Evolutionary conservation across 441 rosid genomes (phyloP), one percentile per base, ranked within the genome.

Genomic region (Gossypium lobatum): DNA sequence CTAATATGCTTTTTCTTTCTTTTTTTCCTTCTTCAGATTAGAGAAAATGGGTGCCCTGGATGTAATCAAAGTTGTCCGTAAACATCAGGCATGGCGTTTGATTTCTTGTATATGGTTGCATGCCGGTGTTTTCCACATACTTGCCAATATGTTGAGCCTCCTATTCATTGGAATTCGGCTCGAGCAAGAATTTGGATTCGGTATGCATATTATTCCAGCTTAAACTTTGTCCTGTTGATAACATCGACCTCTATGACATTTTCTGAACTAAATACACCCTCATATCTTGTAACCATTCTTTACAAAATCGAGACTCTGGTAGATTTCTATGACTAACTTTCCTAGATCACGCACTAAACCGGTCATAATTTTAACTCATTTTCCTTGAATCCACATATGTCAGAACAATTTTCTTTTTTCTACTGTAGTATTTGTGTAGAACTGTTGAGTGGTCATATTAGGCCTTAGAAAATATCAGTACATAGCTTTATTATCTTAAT

Each of bases 81-180:
- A 62, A 60, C 92, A 84, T 74, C 92, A 95, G 70, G 78, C 75
- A 10, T 95, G 98, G 98, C 91, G 97, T 16, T 72, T 95, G 64
- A 46, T 92, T 59, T 78, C 94, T 76, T 95, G 97, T 81, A 84
- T 95, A 63, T 95, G 97, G 98, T 83, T 95, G 76, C 98, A 92
- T 18, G 98, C 89, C 4, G 97, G 98, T 4, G 90, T 95, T 70
- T 91, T 95, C 74, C 97, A 95, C 70, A 25, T 95, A 39, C 92
- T 95, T 77, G 94, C 98, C 74, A 95, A 95, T 79, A 95, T 95
- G 98, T 72, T 92, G 80, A 91, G 98, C 64, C 97, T 95, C 64
- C 31, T 88, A 73, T 88, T 90, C 77, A 88, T 95, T 53, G 97
- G 98, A 57, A 88, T 95, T 73, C 91, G 95, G 3, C 94, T 92